Base-by-base conservation (phyloP, 2,329 filamentous ascomycete species). In the Calonectria multiphialidica region DNA sequence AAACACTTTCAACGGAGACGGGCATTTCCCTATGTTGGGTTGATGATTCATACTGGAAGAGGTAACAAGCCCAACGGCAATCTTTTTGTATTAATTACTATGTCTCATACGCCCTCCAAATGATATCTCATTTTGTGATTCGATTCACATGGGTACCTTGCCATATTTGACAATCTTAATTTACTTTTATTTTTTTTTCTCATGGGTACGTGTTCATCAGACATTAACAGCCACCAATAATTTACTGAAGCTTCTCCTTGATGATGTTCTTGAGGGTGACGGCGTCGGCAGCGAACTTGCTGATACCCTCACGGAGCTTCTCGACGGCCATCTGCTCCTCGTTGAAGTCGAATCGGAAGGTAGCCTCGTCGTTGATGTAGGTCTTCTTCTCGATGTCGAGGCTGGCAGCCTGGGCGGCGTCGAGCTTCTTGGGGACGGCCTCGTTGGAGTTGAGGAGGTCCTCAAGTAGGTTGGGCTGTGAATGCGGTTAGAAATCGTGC, bases 291-390 rank as follows among this genome's bases (percentile, higher is more conserved):
- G 97, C 96, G 83, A 99, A 99, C 90, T 98, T 98, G 90, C 95
- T 97, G 90, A 99, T 99, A 87, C 97, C 97, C 89, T 99, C 97
- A 75, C 96, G 94, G 81, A 99, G 93, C 94, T 99, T 99, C 93
- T 98, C 96, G 78, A 98, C 95, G 76, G 95, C 97, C 97, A 99
- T 99, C 86, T 96, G 94, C 83, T 99, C 95, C 91, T 99, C 97
- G 91, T 99, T 99, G 93, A 99, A 98, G 88, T 96, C 94, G 90
- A 98, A 99, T 86, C 97, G 95, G 96, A 98, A 99, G 62, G 87
- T 83, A 66, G 95, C 82, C 91, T 99, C 97, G 87, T 97, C 89
- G 83, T 93, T 91, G 87, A 99, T 93, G 91, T 98, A 99, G 71
- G 88, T 88, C 90, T 94, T 94, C 94, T 95, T 98, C 89, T 93